phyloP scores from a whole-genome alignment of 345 rosid species.

The Acer campestre region DNA sequence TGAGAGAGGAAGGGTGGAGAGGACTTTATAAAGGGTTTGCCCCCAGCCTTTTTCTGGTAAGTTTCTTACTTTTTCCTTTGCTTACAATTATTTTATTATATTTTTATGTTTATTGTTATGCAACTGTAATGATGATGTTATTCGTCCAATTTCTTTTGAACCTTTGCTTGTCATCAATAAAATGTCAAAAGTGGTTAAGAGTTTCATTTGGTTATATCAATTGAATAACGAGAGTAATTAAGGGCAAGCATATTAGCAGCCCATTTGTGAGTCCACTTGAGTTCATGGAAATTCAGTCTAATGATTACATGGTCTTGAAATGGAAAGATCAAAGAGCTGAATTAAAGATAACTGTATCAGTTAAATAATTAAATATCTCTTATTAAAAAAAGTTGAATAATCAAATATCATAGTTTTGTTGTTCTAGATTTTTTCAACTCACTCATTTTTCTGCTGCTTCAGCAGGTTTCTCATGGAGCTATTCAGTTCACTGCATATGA shows the following conservation, averaged over 20 bases:
- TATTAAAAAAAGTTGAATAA: background rate
- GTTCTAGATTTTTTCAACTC: conserved; percentile 14
- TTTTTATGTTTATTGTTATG: background rate
- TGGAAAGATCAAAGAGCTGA: conserved; percentile 5
- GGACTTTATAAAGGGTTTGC: conserved; percentile 84
- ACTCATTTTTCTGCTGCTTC: conserved; percentile 32
- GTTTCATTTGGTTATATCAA: background rate
- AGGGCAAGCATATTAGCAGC: background rate
- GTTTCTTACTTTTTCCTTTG: conserved; percentile 23
- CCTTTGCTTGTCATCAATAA: background rate
- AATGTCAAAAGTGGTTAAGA: background rate
- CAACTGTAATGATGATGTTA: background rate
- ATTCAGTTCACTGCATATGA: conserved; percentile 91
- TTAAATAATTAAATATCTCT: background rate
- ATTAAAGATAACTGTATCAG: conserved; percentile 12
- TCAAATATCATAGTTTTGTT: conserved; percentile 8
- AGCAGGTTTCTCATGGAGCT: conserved; percentile 98
- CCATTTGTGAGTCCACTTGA: background rate
- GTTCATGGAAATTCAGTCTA: background rate
- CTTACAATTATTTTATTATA: background rate
- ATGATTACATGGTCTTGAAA: background rate
- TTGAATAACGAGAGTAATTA: background rate
- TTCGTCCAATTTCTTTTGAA: background rate
- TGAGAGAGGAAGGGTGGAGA: conserved; percentile 89
- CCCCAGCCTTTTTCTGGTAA: conserved; percentile 83